Evolutionary conservation across 2,329 filamentous ascomycete genomes (phyloP).

Genomic region (Cytospora paraplurivora): DNA sequence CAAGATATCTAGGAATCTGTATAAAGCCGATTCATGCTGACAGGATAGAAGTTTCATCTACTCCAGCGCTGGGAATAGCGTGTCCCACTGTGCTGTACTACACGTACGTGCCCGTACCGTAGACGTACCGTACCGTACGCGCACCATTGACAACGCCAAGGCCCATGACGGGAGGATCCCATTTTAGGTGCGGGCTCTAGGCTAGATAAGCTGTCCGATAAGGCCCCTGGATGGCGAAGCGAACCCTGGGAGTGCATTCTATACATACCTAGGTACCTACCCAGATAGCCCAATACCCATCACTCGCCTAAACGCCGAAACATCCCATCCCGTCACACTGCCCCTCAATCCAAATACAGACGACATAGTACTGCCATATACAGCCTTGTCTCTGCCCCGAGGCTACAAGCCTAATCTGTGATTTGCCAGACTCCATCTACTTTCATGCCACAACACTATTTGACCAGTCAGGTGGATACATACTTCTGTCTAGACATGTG

Average conservation of each 20-base stretch:
- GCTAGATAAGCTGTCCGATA: neutral
- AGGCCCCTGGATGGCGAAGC: neutral
- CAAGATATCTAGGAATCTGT: no score
- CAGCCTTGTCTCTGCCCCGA: neutral
- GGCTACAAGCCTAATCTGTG: neutral
- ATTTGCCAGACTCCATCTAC: neutral
- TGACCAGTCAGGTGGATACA: neutral
- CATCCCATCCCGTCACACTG: neutral
- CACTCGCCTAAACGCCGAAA: constrained; percentile 1
- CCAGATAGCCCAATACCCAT: no score
- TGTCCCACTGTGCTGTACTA: neutral
- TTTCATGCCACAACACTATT: neutral
- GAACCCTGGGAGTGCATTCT: neutral
- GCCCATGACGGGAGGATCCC: neutral
- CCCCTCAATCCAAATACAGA: neutral
- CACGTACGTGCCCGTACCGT: no score
- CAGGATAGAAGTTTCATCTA: no score
- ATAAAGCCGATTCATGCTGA: no score
- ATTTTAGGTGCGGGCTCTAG: neutral
- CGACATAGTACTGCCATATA: neutral
- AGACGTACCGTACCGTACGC: neutral
- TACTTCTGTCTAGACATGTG: neutral
- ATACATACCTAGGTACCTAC: no score
- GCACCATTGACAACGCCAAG: neutral
- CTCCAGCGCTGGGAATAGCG: neutral